These are phyloP conservation scores for Pseudoneurospora amorphoporcata DNA, from an alignment of 495 filamentous ascomycete species.

Conservation along the genomic window DNA sequence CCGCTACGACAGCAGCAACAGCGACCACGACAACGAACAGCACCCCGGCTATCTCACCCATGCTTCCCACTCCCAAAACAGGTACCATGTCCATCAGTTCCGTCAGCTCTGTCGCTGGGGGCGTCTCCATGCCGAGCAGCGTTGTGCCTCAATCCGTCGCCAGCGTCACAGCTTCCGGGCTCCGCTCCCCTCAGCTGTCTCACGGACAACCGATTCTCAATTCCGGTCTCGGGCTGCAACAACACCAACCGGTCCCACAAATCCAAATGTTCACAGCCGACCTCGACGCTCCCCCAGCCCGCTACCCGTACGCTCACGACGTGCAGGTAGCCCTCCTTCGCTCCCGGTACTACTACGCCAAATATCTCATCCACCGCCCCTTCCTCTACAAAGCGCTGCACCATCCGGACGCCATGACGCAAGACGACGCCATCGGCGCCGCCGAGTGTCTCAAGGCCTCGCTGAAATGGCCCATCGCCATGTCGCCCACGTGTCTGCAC, in stretches of 20 bases:
- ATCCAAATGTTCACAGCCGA: constrained; percentile 38
- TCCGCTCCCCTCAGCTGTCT: constrained; percentile 4
- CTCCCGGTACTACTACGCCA: constrained; percentile 49
- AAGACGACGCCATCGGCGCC: constrained; percentile 40
- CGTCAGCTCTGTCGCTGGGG: background rate
- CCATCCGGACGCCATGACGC: constrained; percentile 41
- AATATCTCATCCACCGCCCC: constrained; percentile 47
- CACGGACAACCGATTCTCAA: background rate
- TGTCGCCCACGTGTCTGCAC: constrained; percentile 43
- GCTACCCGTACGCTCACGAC: constrained; percentile 40
- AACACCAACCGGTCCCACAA: background rate
- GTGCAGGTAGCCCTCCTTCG: constrained; percentile 46
- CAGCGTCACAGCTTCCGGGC: background rate
- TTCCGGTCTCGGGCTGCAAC: background rate
- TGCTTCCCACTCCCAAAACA: background rate
- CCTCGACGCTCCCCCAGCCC: constrained; percentile 29
- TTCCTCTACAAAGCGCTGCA: constrained; percentile 54
- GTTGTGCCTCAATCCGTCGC: background rate
- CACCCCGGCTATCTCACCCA: background rate
- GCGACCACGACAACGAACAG: constrained; percentile 1
- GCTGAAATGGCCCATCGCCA: constrained; percentile 46
- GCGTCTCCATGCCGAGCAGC: background rate
- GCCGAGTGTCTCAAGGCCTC: constrained; percentile 42
- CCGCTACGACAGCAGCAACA: constrained; percentile 7
- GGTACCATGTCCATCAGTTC: background rate